Percentiles rank a stretch among this genome's conserved stretches.
phyloP scores from a whole-genome alignment of 768 basidiomycete species.

The Phaffia australis region DNA sequence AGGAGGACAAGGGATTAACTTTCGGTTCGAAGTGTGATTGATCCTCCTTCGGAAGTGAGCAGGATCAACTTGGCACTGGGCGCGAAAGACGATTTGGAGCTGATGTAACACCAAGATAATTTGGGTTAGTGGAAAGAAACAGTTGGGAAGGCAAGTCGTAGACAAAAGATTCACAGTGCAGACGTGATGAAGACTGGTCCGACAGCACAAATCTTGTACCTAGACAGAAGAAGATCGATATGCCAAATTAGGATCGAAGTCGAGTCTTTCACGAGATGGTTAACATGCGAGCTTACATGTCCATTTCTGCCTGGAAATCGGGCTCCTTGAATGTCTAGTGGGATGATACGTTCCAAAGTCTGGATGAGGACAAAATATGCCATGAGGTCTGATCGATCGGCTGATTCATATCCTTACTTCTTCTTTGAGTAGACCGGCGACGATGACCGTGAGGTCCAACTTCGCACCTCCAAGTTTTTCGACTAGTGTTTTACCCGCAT shows the following conservation, averaged over 20 bases:
- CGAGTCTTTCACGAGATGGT: neutral
- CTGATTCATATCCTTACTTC: constrained; percentile 36
- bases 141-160: too few relatives aligned
- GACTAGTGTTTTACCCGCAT: constrained; percentile 40
- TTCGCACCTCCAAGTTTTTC: constrained; percentile 36
- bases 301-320: constrained; percentile 40
- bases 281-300: constrained; percentile 43
- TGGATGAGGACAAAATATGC: constrained; percentile 3
- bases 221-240: too few relatives aligned
- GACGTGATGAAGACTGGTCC: constrained; percentile 33
- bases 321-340: constrained; percentile 39
- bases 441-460: constrained; percentile 40
- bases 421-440: constrained; percentile 41
- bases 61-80: constrained; percentile 41
- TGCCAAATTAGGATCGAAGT: neutral
- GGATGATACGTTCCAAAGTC: neutral
- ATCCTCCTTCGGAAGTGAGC: constrained; percentile 45
- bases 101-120: constrained; percentile 6
- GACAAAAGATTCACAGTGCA: constrained; percentile 30
- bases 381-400: neutral
- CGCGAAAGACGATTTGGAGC: constrained; percentile 31
- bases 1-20: neutral
- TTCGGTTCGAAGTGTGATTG: constrained; percentile 41
- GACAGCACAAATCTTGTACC: constrained; percentile 7
- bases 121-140: too few relatives aligned